These are phyloP conservation scores for Pistacia integerrima DNA, from an alignment of 345 rosid species.

Conservation along the genomic window DNA sequence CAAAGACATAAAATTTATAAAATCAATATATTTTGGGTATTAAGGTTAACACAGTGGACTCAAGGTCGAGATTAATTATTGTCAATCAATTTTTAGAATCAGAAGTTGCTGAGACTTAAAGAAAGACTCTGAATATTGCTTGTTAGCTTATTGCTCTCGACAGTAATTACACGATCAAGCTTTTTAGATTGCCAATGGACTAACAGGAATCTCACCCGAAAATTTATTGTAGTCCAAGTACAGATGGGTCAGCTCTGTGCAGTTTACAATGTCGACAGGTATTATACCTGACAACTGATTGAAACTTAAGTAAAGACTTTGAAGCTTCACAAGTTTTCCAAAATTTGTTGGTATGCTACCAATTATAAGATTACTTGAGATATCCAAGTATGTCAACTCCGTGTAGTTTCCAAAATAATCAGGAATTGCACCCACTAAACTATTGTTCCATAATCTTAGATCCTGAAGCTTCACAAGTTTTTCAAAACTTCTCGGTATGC, in stretches of 20 bases:
- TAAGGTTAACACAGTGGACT: constrained; percentile 46
- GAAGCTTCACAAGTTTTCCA: constrained; percentile 70
- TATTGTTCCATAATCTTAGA: constrained; percentile 89
- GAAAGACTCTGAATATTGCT: too few relatives aligned
- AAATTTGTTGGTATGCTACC: constrained; percentile 80
- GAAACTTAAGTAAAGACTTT: constrained; percentile 81
- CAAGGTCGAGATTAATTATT: constrained; percentile 44
- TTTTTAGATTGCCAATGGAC: constrained; percentile 54
- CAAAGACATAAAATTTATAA: too few relatives aligned
- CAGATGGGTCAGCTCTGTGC: constrained; percentile 64
- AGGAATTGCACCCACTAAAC: constrained; percentile 76
- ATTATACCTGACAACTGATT: constrained; percentile 78
- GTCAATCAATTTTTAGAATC: constrained; percentile 79
- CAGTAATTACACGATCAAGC: constrained; percentile 69
- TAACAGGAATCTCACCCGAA: constrained; percentile 70
- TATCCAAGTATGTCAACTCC: constrained; percentile 63
- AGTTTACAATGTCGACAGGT: constrained; percentile 69
- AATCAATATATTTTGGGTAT: constrained; percentile 28
- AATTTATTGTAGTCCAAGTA: constrained; percentile 73
- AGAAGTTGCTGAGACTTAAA: too few relatives aligned
- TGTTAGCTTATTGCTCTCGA: constrained; percentile 85
- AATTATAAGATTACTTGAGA: constrained; percentile 75
- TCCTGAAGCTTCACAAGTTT: constrained; percentile 74
- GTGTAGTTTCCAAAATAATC: constrained; percentile 67
- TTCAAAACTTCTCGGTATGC: constrained; percentile 36